Base-by-base conservation (phyloP, 495 filamentous ascomycete genomes). In the Talaromyces wortmannii region DNA sequence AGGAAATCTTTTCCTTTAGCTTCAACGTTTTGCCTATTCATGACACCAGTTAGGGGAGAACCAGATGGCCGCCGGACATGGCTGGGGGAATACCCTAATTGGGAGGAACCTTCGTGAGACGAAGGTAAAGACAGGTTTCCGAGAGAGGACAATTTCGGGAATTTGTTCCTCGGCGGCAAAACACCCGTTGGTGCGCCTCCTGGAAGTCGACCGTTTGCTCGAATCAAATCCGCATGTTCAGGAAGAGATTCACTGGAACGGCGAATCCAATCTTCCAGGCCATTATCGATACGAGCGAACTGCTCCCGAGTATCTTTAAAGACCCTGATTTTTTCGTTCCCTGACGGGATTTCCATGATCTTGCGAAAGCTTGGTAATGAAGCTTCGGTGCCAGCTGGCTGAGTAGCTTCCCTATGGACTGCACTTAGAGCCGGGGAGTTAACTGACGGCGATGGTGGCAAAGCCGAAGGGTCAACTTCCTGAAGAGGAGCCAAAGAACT, bases 1-100 rank as follows among this genome's bases (percentile, higher is more conserved):
- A 96, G 73, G 4, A 96, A 68, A 52, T 94, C 90, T 65, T 95
- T 96, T 60, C 91, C 85, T 71, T 88, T 89, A 16, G 81, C 76
- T 48, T 88, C 85, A 51, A 89, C 71, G 47, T 71, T 68, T 55
- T 71, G 68, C 52, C 68, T 67, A 56, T 67, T 72, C 56, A 72
- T 68, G 53, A 72, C 70, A 3, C 68, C 66, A 36, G 71, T 71
- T 30, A 75, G 64, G 31, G 60, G 67, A 7, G 61, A 42, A 8
- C 55, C 70, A 17, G 69, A 75, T 1, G 71, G 64, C 18, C 66
- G 70, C 52, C 72, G 55, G 2, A 60, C 58, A 55, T 71, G 70
- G 42, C 67, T 69, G 45, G 67, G 59, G 31, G 57, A 60, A 5
- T 64, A 57, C 4, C 57, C 17, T 23, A 61, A 61, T 10, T 76